Evolutionary conservation across 1,139 yeast species (phyloP).

Genomic region (Debaryomyces coudertii): DNA sequence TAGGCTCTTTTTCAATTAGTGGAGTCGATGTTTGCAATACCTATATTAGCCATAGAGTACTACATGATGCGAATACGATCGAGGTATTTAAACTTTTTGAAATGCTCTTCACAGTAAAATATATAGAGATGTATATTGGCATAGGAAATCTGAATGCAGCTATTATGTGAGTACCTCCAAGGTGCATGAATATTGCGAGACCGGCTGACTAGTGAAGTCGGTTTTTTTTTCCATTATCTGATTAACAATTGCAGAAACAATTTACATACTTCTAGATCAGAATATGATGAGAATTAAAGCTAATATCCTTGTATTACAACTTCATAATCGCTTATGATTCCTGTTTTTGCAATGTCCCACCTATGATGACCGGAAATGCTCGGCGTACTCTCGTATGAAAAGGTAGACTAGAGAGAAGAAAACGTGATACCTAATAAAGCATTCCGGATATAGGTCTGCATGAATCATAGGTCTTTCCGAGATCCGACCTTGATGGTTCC

Average conservation of each 20-base stretch:
- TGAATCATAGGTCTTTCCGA: background rate
- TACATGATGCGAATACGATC: too few relatives aligned
- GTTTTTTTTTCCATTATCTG: too few relatives aligned
- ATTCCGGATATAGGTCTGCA: background rate
- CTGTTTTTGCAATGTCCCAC: background rate
- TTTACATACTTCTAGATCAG: too few relatives aligned
- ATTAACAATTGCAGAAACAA: too few relatives aligned
- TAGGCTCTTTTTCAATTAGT: too few relatives aligned
- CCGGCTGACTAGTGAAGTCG: background rate
- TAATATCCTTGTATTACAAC: too few relatives aligned
- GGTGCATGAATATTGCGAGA: background rate
- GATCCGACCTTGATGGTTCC: background rate
- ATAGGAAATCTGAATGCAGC: background rate
- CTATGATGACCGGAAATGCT: background rate
- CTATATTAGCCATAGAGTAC: too few relatives aligned
- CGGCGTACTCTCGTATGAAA: background rate
- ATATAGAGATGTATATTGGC: background rate
- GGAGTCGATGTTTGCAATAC: too few relatives aligned
- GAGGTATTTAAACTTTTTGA: too few relatives aligned
- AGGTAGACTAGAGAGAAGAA: background rate
- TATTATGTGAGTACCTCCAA: background rate
- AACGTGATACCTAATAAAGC: background rate
- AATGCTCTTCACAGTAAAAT: too few relatives aligned
- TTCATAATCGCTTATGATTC: background rate
- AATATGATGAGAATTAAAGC: too few relatives aligned